phyloP scores from a whole-genome alignment of 257 asterid genomes.

The Solanum phureja region DNA sequence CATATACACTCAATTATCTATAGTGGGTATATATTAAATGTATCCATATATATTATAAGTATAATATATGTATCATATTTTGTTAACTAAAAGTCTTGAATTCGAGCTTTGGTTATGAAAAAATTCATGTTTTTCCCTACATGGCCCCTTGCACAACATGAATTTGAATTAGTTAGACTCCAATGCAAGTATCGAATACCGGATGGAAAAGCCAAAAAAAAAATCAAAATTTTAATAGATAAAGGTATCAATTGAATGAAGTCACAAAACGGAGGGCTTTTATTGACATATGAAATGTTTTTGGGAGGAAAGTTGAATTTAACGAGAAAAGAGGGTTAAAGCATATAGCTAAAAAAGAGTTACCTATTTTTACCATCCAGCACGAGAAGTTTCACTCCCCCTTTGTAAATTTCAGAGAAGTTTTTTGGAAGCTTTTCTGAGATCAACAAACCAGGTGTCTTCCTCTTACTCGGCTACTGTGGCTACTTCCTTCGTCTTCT shows the following conservation, averaged over 20 bases:
- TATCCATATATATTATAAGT: too few relatives aligned
- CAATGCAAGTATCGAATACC: neutral
- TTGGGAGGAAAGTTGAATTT: neutral
- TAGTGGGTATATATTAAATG: too few relatives aligned
- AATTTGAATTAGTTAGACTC: too few relatives aligned
- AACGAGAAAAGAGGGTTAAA: neutral
- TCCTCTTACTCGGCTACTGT: neutral
- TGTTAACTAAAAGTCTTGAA: too few relatives aligned
- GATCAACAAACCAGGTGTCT: neutral
- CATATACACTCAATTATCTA: too few relatives aligned
- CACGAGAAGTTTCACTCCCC: neutral
- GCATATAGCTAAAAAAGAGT: neutral
- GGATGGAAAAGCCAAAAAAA: too few relatives aligned
- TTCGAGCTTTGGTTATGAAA: too few relatives aligned
- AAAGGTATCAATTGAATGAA: neutral
- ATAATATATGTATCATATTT: too few relatives aligned
- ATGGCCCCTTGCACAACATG: accelerated
- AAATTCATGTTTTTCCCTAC: too few relatives aligned
- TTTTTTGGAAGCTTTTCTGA: neutral
- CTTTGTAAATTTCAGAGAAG: neutral
- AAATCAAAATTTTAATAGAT: neutral
- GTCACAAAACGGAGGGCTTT: neutral
- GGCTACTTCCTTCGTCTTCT: neutral
- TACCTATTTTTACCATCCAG: neutral
- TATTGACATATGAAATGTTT: neutral